A percentile compares a stretch with the other conserved stretches of the same genome.
Evolutionary conservation across 179 eudicot genomes (phyloP).

Genomic region (Heliamphora pulchella): DNA sequence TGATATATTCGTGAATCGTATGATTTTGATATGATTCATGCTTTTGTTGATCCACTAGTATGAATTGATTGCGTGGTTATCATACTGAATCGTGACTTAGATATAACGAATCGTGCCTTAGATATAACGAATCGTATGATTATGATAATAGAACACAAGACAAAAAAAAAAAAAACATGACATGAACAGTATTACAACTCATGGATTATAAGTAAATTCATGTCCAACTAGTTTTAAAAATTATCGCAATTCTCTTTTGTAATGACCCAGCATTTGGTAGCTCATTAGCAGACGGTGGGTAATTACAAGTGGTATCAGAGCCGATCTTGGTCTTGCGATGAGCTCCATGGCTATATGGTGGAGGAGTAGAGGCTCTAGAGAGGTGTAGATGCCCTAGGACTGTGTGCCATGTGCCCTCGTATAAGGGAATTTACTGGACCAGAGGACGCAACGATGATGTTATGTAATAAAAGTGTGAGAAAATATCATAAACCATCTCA

Average conservation of each 20-base stretch:
- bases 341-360: neutral
- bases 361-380: slow-evolving; percentile 2
- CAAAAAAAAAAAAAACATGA: neutral
- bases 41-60: no score
- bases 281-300: neutral
- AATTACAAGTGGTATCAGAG: neutral
- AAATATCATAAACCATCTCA: no score
- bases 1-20: no score
- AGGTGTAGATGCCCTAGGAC: neutral
- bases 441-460: no score
- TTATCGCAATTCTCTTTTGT: no score
- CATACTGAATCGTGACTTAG: neutral
- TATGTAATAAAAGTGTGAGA: no score
- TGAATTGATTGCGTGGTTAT: no score
- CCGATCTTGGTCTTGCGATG: neutral
- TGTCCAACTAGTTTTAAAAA: neutral
- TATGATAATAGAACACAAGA: neutral
- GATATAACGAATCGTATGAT: neutral
- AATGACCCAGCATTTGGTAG: no score
- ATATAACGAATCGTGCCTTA: neutral
- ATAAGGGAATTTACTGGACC: no score
- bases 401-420: neutral
- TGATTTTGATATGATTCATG: no score
- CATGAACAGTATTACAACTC: neutral
- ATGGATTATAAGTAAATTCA: neutral